A percentile compares a stretch with the other conserved stretches of the same genome.
Conservation (phyloP, 169 alveolate species). For the Eimeria zaria region DNA sequence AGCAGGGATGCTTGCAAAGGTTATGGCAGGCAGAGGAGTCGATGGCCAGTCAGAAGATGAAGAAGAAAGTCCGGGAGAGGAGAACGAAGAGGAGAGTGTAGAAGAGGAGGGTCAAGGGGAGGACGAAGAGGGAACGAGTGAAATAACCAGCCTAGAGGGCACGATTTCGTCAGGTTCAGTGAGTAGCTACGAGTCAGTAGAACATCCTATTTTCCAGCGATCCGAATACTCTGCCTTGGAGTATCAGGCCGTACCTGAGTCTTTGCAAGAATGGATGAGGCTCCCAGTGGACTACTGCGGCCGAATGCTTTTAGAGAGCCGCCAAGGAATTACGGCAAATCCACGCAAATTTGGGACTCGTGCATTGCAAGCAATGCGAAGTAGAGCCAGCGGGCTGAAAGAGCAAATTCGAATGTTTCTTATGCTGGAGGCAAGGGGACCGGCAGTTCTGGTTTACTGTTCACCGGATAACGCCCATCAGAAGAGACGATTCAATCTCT, state of each 20-base stretch:
- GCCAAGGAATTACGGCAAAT: not conserved
- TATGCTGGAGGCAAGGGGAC: slow-evolving; percentile 73
- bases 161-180: slow-evolving; percentile 46
- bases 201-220: slow-evolving; percentile 15
- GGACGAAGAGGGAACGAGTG: not conserved
- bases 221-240: slow-evolving; percentile 54
- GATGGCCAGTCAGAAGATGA: not conserved
- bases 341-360: slow-evolving; percentile 49
- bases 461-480: not conserved
- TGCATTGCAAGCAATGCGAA: not conserved
- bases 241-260: slow-evolving; percentile 42
- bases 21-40: slow-evolving; percentile 4
- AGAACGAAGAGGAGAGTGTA: not conserved
- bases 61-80: slow-evolving; percentile 44
- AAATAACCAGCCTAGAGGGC: not conserved
- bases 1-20: slow-evolving; percentile 36
- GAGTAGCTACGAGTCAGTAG: slow-evolving; percentile 39
- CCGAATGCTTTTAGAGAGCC: slow-evolving; percentile 47
- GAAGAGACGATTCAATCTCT: not conserved
- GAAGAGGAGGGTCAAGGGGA: slow-evolving; percentile 21
- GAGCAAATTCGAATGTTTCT: slow-evolving; percentile 46
- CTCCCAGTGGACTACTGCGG: slow-evolving; percentile 74
- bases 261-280: slow-evolving; percentile 56
- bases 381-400: not conserved
- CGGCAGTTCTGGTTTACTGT: slow-evolving; percentile 31